Base-by-base conservation (phyloP, 345 rosid species). In the Syzygium jambos region DNA sequence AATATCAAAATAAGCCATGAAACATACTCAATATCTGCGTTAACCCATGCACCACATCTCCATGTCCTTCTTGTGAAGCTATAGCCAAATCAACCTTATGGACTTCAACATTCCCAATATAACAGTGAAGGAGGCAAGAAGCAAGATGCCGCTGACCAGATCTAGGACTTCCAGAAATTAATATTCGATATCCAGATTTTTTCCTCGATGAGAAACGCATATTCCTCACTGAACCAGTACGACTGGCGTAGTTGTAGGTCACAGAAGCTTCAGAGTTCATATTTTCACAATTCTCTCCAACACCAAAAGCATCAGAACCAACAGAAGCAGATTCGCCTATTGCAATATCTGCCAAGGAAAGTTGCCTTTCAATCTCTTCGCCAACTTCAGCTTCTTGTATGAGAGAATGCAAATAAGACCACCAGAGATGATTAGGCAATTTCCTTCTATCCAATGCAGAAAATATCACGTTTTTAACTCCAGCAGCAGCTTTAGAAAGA, bases 121-220 rank as follows among this genome's bases (percentile, higher is more conserved):
- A 98, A 92, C 96, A 94, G 84, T 94, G 96, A 90, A 98, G 96
- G 86, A 96, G 90, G 92, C 98, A 95, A 87, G 99, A 95, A 90
- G 97, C 99, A 87, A 98, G 93, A 93, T 95, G 98, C 85, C 94
- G 93, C 92, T 98, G 99, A 86, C 98, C 99, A 88, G 96, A 95
- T 93, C 93, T 90, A n/a, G 95, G 92, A 88, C 89, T 89, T 89
- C 99, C 99, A 90, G 98, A 93, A 91, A 98, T 91, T 90, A 98
- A 91, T 77, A 95, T 84, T 78, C 95, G 95, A 89, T 94, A 95
- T 86, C 98, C 97, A 68, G 93, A 92, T 88, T 89, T 93, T 88
- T 91, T 94, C 87, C 89, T 87, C 83, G 95, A 89, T 85, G 91
- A 89, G 89, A 89, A 86, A 90, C 91, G 91, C 56, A 90, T 61